These are phyloP conservation scores for Nakaseomyces kungkrabaensis DNA, from an alignment of 1,139 yeast species.

Conservation along the genomic window DNA sequence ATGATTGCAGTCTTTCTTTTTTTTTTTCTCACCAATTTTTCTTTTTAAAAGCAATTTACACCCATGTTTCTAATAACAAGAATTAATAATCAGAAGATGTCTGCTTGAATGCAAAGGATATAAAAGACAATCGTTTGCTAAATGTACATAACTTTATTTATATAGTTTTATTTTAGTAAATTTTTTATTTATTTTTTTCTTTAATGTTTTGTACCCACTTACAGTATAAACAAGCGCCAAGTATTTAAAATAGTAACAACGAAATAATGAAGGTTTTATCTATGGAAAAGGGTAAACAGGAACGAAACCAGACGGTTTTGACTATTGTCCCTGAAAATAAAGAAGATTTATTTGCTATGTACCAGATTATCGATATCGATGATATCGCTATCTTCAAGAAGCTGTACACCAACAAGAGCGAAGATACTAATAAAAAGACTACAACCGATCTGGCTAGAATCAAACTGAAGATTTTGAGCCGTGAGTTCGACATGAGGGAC, in stretches of 20 bases:
- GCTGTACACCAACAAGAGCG: conserved; percentile 22
- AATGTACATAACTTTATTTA: too few species aligned
- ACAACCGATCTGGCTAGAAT: conserved; percentile 21
- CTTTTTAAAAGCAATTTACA: background rate
- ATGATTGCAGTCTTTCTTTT: background rate
- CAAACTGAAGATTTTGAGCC: conserved; percentile 47
- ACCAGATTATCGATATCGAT: conserved; percentile 66
- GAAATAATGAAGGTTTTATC: conserved; percentile 2
- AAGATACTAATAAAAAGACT: conserved; percentile 23
- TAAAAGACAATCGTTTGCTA: too few species aligned
- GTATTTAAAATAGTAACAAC: background rate
- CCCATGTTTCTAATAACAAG: background rate
- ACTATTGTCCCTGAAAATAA: conserved; percentile 73
- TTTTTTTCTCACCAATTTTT: background rate
- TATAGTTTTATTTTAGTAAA: too few species aligned
- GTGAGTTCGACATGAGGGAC: conserved; percentile 73
- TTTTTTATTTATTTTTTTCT: background rate
- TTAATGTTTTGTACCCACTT: background rate
- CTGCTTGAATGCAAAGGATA: too few species aligned
- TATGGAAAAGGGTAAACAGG: background rate
- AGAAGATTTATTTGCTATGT: conserved; percentile 85
- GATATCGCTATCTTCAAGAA: conserved; percentile 69
- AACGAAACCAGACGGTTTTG: conserved; percentile 26
- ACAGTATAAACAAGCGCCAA: background rate
- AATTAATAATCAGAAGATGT: background rate